Percentiles rank a stretch among this genome's conserved stretches.
phyloP scores from a whole-genome alignment of 2,329 filamentous ascomycete genomes.

The Chrysoporthe austroafricana region DNA sequence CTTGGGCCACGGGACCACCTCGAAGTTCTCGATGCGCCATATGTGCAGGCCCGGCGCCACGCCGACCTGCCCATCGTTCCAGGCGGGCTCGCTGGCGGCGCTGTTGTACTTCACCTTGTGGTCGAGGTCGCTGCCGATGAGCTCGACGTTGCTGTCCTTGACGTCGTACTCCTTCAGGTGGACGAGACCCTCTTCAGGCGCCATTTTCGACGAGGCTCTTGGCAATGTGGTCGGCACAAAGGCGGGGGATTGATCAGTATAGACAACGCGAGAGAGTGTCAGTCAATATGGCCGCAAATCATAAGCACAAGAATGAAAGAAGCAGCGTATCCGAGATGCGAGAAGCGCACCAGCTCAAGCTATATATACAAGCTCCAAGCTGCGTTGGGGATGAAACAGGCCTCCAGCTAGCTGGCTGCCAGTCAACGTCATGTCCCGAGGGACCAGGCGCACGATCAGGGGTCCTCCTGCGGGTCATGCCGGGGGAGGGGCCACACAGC shows the following conservation, averaged over 20 bases:
- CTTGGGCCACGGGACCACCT: slow-evolving; percentile 64
- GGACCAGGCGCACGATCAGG: slow-evolving; percentile 1
- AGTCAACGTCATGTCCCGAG: slow-evolving; percentile 24
- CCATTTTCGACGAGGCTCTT: slow-evolving; percentile 47
- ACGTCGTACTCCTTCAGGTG: slow-evolving; percentile 68
- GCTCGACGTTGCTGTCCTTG: slow-evolving; percentile 69
- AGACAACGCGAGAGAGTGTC: neutral
- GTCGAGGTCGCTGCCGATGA: slow-evolving; percentile 66
- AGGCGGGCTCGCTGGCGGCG: slow-evolving; percentile 67
- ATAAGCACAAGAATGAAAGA: neutral
- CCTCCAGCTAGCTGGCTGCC: slow-evolving; percentile 16
- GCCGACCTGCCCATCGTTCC: slow-evolving; percentile 63
- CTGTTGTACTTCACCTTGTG: slow-evolving; percentile 71
- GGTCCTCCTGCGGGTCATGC: slow-evolving; percentile 24
- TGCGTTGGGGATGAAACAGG: slow-evolving; percentile 22
- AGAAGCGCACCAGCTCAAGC: neutral
- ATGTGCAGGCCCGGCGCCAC: slow-evolving; percentile 57
- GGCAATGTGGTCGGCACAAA: neutral
- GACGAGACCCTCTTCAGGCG: slow-evolving; percentile 64
- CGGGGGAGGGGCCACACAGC: slow-evolving; percentile 8
- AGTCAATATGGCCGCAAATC: no score
- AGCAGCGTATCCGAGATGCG: no score
- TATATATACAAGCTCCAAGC: slow-evolving; percentile 13
- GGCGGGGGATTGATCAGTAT: neutral
- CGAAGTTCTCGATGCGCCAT: slow-evolving; percentile 71